Evolutionary conservation across 805 yeast species (phyloP).

Genomic region (Candida cerambycidarum): DNA sequence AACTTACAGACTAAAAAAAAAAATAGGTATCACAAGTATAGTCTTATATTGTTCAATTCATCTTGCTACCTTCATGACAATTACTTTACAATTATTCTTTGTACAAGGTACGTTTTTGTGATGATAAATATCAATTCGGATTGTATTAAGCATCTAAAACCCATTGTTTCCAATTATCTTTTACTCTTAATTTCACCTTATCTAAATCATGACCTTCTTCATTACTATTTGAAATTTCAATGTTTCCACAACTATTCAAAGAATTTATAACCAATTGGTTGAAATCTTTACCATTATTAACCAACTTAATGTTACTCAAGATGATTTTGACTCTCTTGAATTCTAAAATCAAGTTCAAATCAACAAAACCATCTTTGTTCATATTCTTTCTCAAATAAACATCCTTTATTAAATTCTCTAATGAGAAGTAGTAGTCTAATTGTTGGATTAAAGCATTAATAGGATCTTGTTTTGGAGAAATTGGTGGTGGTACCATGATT

Average conservation of each 20-base stretch:
- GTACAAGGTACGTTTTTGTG: not conserved
- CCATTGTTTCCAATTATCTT: conserved; percentile 63
- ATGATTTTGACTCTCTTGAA: conserved; percentile 74
- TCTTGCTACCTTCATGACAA: conserved; percentile 1
- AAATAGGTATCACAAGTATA: conserved; percentile 1
- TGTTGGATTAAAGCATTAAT: conserved; percentile 52
- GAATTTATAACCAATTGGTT: conserved; percentile 50
- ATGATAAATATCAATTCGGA: too few species aligned
- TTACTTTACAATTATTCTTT: not conserved
- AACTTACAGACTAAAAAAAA: conserved; percentile 1
- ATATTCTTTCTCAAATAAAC: conserved; percentile 77
- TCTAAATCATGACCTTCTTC: conserved; percentile 32
- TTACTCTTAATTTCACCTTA: conserved; percentile 61
- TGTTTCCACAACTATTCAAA: conserved; percentile 49
- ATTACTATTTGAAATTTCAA: conserved; percentile 44
- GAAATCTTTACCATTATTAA: conserved; percentile 23
- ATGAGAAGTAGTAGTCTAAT: conserved; percentile 86
- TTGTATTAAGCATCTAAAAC: conserved; percentile 39
- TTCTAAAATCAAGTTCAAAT: conserved; percentile 57
- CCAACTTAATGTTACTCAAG: conserved; percentile 35
- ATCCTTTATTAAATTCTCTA: conserved; percentile 86
- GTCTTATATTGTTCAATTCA: conserved; percentile 4
- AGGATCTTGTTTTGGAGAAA: conserved; percentile 47
- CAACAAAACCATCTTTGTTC: conserved; percentile 74
- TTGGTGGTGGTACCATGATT: conserved; percentile 44